Evolutionary conservation across 1,139 yeast genomes (phyloP).

Genomic region (Protomyces inouyei): DNA sequence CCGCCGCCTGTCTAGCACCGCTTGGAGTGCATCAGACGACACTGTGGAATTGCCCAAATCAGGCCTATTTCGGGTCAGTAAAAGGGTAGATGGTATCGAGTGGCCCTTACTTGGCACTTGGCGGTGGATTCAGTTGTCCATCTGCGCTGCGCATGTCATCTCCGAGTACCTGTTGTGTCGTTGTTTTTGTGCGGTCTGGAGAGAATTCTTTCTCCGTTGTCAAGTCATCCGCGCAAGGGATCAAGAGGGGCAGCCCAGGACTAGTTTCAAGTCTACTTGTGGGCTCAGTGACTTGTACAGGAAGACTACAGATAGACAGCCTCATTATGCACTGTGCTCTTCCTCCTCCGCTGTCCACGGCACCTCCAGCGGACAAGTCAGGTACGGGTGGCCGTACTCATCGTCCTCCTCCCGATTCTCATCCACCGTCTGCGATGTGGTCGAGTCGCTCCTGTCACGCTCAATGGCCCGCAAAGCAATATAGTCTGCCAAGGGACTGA

Average conservation of each 20-base stretch:
- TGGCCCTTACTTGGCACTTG: not conserved
- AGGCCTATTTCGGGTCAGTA: not conserved
- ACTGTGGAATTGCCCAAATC: not conserved
- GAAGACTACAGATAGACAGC: too few species aligned
- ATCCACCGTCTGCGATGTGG: constrained; percentile 49
- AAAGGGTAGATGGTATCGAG: not conserved
- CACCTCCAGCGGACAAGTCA: constrained; percentile 4
- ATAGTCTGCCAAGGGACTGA: constrained; percentile 72
- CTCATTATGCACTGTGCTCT: not conserved
- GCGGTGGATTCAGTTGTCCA: not conserved
- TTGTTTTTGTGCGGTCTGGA: not conserved
- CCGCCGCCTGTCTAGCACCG: constrained; percentile 21
- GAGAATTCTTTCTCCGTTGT: too few species aligned
- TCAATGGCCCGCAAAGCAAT: constrained; percentile 72
- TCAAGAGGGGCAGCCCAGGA: too few species aligned
- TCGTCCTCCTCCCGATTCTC: constrained; percentile 63
- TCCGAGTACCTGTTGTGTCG: not conserved
- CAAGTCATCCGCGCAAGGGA: too few species aligned
- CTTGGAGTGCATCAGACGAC: constrained; percentile 9
- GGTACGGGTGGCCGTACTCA: constrained; percentile 64
- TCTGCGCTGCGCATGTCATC: constrained; percentile 1
- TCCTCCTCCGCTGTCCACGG: constrained; percentile 16
- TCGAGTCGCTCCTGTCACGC: constrained; percentile 25
- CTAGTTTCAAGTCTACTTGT: too few species aligned
- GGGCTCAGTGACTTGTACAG: too few species aligned